Percentiles rank a stretch among this genome's conserved stretches.
These are phyloP conservation scores for Peronospora destructor DNA, from an alignment of 352 stramenopile species.

Conservation along the genomic window DNA sequence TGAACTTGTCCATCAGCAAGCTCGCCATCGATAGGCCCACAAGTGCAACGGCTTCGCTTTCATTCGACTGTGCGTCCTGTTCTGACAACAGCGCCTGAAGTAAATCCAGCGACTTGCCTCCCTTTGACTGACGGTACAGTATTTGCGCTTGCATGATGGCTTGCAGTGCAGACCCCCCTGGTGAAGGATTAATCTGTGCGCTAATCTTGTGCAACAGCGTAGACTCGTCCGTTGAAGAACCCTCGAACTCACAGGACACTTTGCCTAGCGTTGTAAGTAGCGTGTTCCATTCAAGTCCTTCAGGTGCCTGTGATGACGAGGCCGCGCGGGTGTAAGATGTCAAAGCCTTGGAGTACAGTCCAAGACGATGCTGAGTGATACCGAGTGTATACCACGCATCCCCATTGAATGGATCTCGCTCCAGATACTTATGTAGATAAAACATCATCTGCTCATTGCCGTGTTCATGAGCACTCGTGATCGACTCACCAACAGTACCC, in stretches of 20 bases:
- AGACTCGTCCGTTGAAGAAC: constrained; percentile 8
- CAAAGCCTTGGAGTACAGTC: constrained; percentile 34
- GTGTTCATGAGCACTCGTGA: constrained; percentile 14
- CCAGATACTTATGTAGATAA: constrained; percentile 72
- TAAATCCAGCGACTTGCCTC: constrained; percentile 19
- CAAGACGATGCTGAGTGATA: constrained; percentile 52
- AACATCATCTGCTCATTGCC: constrained; percentile 49
- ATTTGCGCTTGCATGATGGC: constrained; percentile 28
- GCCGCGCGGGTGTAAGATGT: constrained; percentile 32
- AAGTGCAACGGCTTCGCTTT: constrained; percentile 22
- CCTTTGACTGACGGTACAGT: constrained; percentile 21
- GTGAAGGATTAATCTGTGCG: constrained; percentile 9
- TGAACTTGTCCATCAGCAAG: constrained; percentile 16
- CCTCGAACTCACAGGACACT: constrained; percentile 1
- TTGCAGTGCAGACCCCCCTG: constrained; percentile 10
- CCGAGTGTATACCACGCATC: constrained; percentile 58
- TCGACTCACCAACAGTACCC: constrained; percentile 16
- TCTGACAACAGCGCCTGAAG: constrained; percentile 20
- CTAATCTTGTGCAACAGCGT: constrained; percentile 22
- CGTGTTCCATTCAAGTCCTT: constrained; percentile 36
- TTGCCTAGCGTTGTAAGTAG: constrained; percentile 28
- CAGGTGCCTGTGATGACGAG: constrained; percentile 7
- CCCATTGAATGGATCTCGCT: constrained; percentile 59
- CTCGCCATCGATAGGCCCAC: constrained; percentile 37
- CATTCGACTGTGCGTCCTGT: constrained; percentile 11